These are phyloP conservation scores for Xylaria sp. DNA, from an alignment of 2,329 filamentous ascomycete genomes.

Conservation along the genomic window DNA sequence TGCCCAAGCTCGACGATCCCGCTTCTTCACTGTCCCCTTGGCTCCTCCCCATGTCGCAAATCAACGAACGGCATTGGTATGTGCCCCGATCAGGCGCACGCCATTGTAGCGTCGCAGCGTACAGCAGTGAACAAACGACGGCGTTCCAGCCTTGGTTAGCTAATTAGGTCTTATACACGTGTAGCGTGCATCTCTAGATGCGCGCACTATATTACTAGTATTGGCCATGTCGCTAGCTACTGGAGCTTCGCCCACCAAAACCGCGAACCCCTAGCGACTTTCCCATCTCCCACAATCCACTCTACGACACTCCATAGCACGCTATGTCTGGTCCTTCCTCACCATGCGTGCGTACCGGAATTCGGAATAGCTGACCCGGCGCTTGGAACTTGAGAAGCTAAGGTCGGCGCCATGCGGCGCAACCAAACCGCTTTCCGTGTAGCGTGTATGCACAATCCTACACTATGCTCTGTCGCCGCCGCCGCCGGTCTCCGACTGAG, in stretches of 20 bases:
- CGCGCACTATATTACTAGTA: no score
- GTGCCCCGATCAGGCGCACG: no score
- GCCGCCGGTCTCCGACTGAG: slow-evolving; percentile 20
- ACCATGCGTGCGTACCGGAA: slow-evolving; percentile 19
- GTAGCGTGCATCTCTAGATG: no score
- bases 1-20: slow-evolving; percentile 15
- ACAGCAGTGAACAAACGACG: no score
- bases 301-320: not conserved
- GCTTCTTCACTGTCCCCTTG: slow-evolving; percentile 7
- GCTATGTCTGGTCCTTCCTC: slow-evolving; percentile 4
- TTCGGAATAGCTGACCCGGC: slow-evolving; percentile 24
- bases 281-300: no score
- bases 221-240: no score
- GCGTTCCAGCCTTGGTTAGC: no score
- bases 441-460: slow-evolving; percentile 18
- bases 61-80: not conserved
- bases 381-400: slow-evolving; percentile 11
- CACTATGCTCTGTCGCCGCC: slow-evolving; percentile 11
- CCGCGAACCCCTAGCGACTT: no score
- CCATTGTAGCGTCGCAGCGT: no score
- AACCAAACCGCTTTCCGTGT: slow-evolving; percentile 16
- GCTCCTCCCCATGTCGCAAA: not conserved
- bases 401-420: slow-evolving; percentile 16
- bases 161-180: no score
- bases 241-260: no score